These are phyloP conservation scores for Thalassiosira profunda DNA, from an alignment of 108 stramenopile genomes.

Conservation along the genomic window DNA sequence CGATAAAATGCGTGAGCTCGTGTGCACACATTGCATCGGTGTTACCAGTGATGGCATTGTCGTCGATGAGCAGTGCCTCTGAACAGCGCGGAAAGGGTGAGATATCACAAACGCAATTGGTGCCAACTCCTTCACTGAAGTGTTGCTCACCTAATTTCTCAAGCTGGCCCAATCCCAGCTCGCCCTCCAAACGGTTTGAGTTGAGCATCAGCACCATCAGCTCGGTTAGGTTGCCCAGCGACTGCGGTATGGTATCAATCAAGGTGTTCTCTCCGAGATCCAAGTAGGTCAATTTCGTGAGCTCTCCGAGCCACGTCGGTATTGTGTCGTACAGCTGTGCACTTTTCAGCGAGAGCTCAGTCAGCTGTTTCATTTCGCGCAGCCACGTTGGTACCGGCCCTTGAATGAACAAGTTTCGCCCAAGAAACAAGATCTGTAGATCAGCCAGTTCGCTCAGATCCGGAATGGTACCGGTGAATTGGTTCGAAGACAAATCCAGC, in stretches of 20 bases:
- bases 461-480: conserved; percentile 46
- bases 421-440: conserved; percentile 32
- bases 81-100: too few species aligned
- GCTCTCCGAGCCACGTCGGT: conserved; percentile 40
- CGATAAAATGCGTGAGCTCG: too few species aligned
- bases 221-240: conserved; percentile 32
- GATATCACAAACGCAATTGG: too few species aligned
- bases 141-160: conserved; percentile 35
- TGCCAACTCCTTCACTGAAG: conserved; percentile 30
- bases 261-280: conserved; percentile 65
- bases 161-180: conserved; percentile 14
- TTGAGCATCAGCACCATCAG: conserved; percentile 49
- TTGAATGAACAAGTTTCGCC: conserved; percentile 30
- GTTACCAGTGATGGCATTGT: too few species aligned
- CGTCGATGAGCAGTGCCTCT: too few species aligned
- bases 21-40: too few species aligned
- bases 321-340: conserved; percentile 21
- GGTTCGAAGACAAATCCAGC: conserved; percentile 59
- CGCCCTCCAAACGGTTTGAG: conserved; percentile 29
- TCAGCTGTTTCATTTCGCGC: conserved; percentile 26
- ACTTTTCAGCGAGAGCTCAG: conserved; percentile 38
- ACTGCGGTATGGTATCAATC: conserved; percentile 55
- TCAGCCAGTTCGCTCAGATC: conserved; percentile 21
- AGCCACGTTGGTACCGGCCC: conserved; percentile 24
- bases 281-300: conserved; percentile 35